Conservation (phyloP, 2,329 filamentous ascomycete genomes). For the Aspergillus transmontanensis region DNA sequence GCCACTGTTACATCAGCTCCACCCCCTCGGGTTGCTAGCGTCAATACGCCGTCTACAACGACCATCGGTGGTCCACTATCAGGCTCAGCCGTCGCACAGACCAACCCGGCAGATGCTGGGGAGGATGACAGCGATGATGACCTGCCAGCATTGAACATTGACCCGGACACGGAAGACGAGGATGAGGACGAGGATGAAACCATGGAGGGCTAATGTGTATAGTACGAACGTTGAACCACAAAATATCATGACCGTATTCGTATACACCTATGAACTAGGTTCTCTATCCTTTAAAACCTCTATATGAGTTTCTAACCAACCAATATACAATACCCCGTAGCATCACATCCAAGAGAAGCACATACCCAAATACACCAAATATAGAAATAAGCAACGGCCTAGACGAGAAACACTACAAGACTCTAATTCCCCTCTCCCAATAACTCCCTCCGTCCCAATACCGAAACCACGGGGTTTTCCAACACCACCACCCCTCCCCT, state of each 20-base stretch:
- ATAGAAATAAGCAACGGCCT: not conserved
- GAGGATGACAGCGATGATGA: slow-evolving; percentile 52
- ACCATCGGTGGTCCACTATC: slow-evolving; percentile 7
- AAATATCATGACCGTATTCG: not conserved
- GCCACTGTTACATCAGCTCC: slow-evolving; percentile 11
- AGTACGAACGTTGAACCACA: not conserved
- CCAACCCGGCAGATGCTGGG: slow-evolving; percentile 19
- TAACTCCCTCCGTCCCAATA: slow-evolving; percentile 66
- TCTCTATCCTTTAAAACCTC: not conserved
- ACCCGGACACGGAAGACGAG: slow-evolving; percentile 50
- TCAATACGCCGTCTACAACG: slow-evolving; percentile 3
- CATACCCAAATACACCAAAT: not conserved
- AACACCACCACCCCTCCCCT: slow-evolving; percentile 69
- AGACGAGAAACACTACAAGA: slow-evolving; percentile 26
- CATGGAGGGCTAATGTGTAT: slow-evolving; percentile 11
- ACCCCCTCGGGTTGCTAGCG: slow-evolving; percentile 12
- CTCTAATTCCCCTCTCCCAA: slow-evolving; percentile 59
- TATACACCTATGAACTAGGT: slow-evolving; percentile 2
- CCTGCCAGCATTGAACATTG: slow-evolving; percentile 51
- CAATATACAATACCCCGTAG: not conserved
- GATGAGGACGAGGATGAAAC: slow-evolving; percentile 41
- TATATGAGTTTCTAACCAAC: not conserved
- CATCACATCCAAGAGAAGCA: not conserved
- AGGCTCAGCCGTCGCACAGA: slow-evolving; percentile 1
- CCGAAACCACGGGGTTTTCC: slow-evolving; percentile 57